phyloP scores from a whole-genome alignment of 345 rosid species.

The Noccaea caerulescens region DNA sequence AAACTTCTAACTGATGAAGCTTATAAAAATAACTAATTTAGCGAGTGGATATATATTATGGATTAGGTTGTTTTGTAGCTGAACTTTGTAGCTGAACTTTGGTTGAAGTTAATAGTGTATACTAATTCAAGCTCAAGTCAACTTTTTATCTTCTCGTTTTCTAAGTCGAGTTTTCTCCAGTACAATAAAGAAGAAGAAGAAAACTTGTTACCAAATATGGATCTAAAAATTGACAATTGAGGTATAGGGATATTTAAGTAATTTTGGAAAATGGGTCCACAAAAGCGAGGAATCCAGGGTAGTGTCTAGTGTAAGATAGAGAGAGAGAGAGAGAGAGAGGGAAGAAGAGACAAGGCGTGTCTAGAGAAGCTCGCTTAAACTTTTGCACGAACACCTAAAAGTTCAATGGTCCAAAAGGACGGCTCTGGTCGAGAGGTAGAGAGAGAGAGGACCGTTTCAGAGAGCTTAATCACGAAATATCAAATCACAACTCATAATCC shows the following conservation, averaged over 20 bases:
- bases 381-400: constrained; percentile 50
- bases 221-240: constrained; percentile 17
- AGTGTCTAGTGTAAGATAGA: constrained; percentile 3
- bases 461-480: constrained; percentile 32
- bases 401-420: constrained; percentile 47
- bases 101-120: not conserved
- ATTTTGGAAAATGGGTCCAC: constrained; percentile 1
- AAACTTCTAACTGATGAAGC: not conserved
- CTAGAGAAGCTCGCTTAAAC: constrained; percentile 47
- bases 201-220: constrained; percentile 24
- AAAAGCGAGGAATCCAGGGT: constrained; percentile 18
- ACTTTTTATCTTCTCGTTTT: not conserved
- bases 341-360: constrained; percentile 38
- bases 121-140: constrained; percentile 20
- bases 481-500: constrained; percentile 30
- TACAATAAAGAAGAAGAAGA: not conserved
- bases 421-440: constrained; percentile 33
- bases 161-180: not conserved
- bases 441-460: constrained; percentile 35
- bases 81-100: not conserved
- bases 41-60: not conserved
- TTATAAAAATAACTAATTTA: not conserved
- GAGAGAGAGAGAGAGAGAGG: constrained; percentile 6
- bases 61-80: not conserved
- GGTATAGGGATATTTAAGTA: not conserved